These are phyloP conservation scores for Colletotrichum spinosum DNA, from an alignment of 2,329 filamentous ascomycete genomes.

Conservation along the genomic window DNA sequence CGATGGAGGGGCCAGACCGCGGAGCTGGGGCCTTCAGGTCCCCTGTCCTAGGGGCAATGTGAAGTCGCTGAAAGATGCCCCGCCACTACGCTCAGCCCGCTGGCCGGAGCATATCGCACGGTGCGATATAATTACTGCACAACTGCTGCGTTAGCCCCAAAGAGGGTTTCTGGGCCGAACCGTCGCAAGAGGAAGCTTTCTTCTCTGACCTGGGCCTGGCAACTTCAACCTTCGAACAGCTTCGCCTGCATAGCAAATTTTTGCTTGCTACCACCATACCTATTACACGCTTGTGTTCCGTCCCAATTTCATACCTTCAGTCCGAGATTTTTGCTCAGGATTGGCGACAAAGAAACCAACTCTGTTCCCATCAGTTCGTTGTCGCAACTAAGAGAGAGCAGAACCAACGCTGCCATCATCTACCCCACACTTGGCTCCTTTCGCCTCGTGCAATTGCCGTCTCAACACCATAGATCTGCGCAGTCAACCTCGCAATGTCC, in stretches of 20 bases:
- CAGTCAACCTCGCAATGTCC: conserved; percentile 49
- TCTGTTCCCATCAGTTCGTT: conserved; percentile 23
- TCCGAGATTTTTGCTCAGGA: neutral
- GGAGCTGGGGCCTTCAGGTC: conserved; percentile 11
- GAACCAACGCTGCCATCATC: conserved; percentile 20
- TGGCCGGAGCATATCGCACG: conserved; percentile 17
- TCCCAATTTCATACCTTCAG: conserved; percentile 2
- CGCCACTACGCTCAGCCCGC: neutral
- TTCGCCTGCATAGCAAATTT: conserved; percentile 29
- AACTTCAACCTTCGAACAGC: conserved; percentile 35
- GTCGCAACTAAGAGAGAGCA: conserved; percentile 10
- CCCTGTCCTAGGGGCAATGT: conserved; percentile 32
- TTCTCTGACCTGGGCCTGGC: conserved; percentile 20
- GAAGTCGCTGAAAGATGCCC: conserved; percentile 4
- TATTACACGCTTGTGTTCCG: neutral
- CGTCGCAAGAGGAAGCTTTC: conserved; percentile 34
- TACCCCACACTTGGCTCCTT: conserved; percentile 29
- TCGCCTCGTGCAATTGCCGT: too few species aligned
- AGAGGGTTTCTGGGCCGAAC: conserved; percentile 37
- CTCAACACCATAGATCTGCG: neutral
- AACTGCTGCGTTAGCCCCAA: conserved; percentile 30
- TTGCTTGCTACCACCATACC: conserved; percentile 21
- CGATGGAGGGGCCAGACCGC: conserved; percentile 19
- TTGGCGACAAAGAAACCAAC: neutral
- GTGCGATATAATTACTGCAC: conserved; percentile 7